Percentiles rank a stretch among this genome's conserved stretches.
phyloP scores from a whole-genome alignment of 2,329 filamentous ascomycete species.

The Calonectria naviculata region DNA sequence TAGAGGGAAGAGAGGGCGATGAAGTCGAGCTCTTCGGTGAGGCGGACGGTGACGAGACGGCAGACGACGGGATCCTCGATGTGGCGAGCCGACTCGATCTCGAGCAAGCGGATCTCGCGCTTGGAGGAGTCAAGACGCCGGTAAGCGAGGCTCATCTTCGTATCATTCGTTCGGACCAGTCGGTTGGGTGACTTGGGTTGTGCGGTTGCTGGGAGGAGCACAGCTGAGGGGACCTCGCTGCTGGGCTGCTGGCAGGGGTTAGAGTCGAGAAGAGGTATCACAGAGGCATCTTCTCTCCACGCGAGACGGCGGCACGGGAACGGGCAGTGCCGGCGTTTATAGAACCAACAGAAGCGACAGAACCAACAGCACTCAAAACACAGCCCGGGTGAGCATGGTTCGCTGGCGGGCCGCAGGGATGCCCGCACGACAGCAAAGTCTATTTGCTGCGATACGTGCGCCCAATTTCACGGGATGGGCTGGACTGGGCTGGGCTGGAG shows the following conservation, averaged over 20 bases:
- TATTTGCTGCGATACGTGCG: background rate
- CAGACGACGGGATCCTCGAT: constrained; percentile 45
- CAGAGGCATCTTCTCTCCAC: constrained; percentile 1
- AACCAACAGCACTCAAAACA: background rate
- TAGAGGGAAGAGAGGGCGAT: constrained; percentile 45
- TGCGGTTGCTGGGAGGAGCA: no score
- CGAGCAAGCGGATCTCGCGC: constrained; percentile 46
- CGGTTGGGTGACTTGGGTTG: background rate
- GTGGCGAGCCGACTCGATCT: constrained; percentile 42
- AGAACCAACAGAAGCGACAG: background rate
- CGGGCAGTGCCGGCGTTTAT: constrained; percentile 1
- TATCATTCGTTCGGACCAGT: constrained; percentile 4
- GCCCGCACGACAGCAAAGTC: background rate
- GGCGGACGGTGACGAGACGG: constrained; percentile 44
- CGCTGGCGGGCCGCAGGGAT: background rate
- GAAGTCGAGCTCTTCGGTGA: constrained; percentile 40
- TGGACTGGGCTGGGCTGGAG: no score
- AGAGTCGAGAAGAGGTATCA: background rate
- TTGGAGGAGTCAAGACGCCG: constrained; percentile 22
- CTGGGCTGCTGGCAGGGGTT: background rate
- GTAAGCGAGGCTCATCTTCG: constrained; percentile 18
- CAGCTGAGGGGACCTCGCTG: no score
- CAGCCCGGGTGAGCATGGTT: background rate
- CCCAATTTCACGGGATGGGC: background rate
- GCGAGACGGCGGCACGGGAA: background rate